phyloP scores from a whole-genome alignment of 257 asterid species.

The Anisodus tanguticus region DNA sequence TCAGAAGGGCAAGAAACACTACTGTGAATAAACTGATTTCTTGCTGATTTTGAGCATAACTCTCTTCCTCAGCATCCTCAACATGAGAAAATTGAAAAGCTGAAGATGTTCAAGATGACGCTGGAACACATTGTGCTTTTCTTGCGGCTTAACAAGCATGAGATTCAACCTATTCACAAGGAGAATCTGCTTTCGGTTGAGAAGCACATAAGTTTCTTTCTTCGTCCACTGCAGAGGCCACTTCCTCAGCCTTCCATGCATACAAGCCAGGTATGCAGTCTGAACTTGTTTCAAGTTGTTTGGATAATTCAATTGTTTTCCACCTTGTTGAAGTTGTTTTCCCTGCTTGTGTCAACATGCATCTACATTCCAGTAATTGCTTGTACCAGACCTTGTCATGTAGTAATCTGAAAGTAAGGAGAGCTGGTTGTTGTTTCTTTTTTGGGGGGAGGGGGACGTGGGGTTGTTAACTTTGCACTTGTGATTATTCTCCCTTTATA shows the following conservation, averaged over 20 bases:
- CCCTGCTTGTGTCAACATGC: background rate
- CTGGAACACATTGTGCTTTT: slow-evolving; percentile 65
- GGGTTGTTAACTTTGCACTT: no score
- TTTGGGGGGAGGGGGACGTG: background rate
- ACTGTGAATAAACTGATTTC: background rate
- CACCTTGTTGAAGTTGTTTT: background rate
- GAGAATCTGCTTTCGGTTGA: slow-evolving; percentile 66
- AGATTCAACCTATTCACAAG: slow-evolving; percentile 56
- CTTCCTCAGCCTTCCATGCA: slow-evolving; percentile 61
- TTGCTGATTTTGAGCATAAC: slow-evolving; percentile 59
- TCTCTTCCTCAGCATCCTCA: slow-evolving; percentile 66
- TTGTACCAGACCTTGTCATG: background rate
- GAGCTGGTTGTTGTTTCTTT: no score
- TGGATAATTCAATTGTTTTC: background rate
- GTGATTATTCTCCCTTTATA: background rate
- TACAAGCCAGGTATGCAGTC: slow-evolving; percentile 28
- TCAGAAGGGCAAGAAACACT: background rate
- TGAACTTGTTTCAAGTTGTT: background rate
- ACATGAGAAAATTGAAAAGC: slow-evolving; percentile 73
- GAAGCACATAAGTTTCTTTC: slow-evolving; percentile 68
- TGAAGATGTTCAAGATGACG: slow-evolving; percentile 62
- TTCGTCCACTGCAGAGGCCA: slow-evolving; percentile 75
- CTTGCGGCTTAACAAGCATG: slow-evolving; percentile 63
- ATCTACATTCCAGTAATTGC: background rate
- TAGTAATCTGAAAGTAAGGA: background rate